These are phyloP conservation scores for Fraxinus cuspidata DNA, from an alignment of 257 asterid genomes.

Conservation along the genomic window DNA sequence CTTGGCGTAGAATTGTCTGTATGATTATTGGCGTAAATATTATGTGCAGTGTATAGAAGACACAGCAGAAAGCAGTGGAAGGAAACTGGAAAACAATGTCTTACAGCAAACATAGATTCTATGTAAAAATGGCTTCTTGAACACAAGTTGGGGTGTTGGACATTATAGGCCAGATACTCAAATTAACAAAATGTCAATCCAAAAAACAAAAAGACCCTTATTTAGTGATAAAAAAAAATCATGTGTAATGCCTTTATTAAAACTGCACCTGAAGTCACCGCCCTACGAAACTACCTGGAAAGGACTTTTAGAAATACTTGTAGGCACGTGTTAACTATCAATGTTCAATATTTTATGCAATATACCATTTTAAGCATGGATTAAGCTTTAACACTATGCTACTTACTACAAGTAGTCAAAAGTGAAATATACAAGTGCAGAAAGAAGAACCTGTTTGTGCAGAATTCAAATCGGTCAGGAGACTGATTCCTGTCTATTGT, in stretches of 20 bases:
- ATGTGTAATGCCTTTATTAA: conserved; percentile 13
- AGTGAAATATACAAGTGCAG: conserved; percentile 14
- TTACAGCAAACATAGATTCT: not conserved
- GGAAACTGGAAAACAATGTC: not conserved
- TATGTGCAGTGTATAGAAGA: not conserved
- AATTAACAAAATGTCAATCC: conserved; percentile 10
- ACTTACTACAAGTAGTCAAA: conserved; percentile 24
- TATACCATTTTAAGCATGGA: not conserved
- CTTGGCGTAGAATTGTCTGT: not conserved
- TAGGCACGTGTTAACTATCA: conserved; percentile 1
- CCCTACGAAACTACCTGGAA: not conserved
- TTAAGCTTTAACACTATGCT: not conserved
- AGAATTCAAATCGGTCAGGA: conserved; percentile 45
- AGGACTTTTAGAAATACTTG: conserved; percentile 2
- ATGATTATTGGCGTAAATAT: not conserved
- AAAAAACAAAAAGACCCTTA: not conserved
- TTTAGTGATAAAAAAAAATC: conserved; percentile 2
- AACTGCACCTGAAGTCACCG: not conserved
- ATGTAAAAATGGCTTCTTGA: conserved; percentile 4
- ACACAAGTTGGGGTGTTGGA: not conserved
- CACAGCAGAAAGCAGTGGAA: not conserved
- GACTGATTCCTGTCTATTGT: conserved; percentile 36
- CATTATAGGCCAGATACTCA: conserved; percentile 4
- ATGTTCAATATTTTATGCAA: not conserved
- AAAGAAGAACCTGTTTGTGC: conserved; percentile 56